phyloP scores from a whole-genome alignment of 169 alveolate genomes.

The Eimeria acervulina region DNA sequence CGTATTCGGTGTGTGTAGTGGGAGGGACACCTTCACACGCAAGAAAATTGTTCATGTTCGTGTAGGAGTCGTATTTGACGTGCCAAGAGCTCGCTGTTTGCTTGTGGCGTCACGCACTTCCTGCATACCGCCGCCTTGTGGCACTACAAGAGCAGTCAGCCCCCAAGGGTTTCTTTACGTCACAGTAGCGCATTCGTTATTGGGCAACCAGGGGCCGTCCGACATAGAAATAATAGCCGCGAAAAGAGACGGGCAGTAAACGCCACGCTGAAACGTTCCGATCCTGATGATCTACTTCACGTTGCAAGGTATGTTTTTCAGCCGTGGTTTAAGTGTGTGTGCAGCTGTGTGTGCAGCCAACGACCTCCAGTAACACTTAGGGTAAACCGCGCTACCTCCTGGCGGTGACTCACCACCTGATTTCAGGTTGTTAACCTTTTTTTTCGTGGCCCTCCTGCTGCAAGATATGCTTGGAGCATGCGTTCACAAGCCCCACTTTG shows the following conservation, averaged over 20 bases:
- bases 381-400: neutral
- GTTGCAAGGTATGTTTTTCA: neutral
- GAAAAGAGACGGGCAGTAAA: neutral
- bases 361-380: neutral
- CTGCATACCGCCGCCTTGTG: neutral
- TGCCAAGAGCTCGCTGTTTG: neutral
- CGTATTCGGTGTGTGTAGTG: neutral
- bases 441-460: neutral
- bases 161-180: neutral
- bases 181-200: neutral
- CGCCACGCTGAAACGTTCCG: neutral
- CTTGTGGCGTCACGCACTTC: neutral
- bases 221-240: neutral
- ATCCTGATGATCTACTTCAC: neutral
- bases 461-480: neutral
- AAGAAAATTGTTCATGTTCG: neutral
- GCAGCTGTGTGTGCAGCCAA: neutral
- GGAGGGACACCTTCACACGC: neutral
- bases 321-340: neutral
- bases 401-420: slow-evolving; percentile 2
- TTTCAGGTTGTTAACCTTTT: neutral
- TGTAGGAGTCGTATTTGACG: neutral
- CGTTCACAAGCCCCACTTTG: neutral
- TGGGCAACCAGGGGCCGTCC: neutral
- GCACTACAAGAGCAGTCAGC: neutral